These are phyloP conservation scores for Talaromyces sp. DNA, from an alignment of 2,329 filamentous ascomycete genomes.

Conservation along the genomic window DNA sequence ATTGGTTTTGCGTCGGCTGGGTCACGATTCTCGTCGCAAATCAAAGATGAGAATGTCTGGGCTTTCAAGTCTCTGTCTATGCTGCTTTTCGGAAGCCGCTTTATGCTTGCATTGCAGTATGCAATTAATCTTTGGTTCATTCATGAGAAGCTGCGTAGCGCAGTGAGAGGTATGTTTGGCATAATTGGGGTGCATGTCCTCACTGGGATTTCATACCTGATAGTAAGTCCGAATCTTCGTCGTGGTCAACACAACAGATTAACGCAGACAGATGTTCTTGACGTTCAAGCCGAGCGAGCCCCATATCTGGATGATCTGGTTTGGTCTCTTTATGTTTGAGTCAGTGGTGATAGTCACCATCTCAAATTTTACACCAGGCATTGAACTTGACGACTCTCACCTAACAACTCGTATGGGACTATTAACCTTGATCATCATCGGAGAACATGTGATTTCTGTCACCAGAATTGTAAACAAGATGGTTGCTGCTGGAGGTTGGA, in stretches of 20 bases:
- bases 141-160: conserved; percentile 25
- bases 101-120: conserved; percentile 56
- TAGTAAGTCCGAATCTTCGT: conserved; percentile 22
- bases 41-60: conserved; percentile 40
- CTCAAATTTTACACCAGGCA: conserved; percentile 54
- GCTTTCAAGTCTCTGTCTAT: conserved; percentile 44
- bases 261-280: conserved; percentile 32
- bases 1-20: conserved; percentile 63
- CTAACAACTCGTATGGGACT: conserved; percentile 62
- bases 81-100: conserved; percentile 51
- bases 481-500: conserved; percentile 39
- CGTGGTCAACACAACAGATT: background rate
- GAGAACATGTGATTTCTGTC: conserved; percentile 63
- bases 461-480: conserved; percentile 55
- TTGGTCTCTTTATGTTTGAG: conserved; percentile 54
- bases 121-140: conserved; percentile 36
- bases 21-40: conserved; percentile 41
- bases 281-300: conserved; percentile 27
- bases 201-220: conserved; percentile 29
- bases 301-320: conserved; percentile 52
- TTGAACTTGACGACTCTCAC: conserved; percentile 62
- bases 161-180: conserved; percentile 28
- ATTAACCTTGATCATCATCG: conserved; percentile 64
- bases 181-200: conserved; percentile 30
- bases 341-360: conserved; percentile 51